Evolutionary conservation across 306 rosid species (phyloP).

Genomic region (Acacia acuminata): DNA sequence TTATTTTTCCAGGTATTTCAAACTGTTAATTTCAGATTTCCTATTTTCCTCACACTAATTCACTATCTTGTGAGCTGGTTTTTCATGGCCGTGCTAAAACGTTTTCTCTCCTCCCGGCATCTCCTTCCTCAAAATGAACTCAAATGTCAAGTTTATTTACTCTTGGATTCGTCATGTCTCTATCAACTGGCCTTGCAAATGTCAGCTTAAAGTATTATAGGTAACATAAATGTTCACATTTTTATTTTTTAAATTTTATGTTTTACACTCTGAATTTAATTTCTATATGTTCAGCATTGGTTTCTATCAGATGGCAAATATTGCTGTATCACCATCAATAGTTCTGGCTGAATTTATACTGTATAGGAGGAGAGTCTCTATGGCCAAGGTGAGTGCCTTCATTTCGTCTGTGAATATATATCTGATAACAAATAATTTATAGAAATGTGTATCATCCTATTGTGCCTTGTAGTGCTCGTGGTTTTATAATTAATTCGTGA

Average conservation of each 20-base stretch:
- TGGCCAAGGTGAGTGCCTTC: constrained; percentile 50
- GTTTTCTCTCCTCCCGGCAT: constrained; percentile 66
- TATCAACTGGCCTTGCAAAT: constrained; percentile 87
- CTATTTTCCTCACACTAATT: constrained; percentile 73
- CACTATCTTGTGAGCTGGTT: constrained; percentile 86
- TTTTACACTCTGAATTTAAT: constrained; percentile 34
- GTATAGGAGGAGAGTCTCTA: constrained; percentile 68
- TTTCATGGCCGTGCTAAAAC: constrained; percentile 73
- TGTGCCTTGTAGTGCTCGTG: neutral
- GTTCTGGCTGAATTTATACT: constrained; percentile 72
- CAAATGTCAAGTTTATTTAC: constrained; percentile 57
- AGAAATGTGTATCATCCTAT: neutral
- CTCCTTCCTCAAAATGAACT: constrained; percentile 68
- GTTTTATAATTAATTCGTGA: neutral
- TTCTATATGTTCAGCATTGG: constrained; percentile 71
- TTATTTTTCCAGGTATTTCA: constrained; percentile 67
- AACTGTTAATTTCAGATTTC: constrained; percentile 71
- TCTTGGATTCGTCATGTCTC: constrained; percentile 84
- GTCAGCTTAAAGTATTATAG: constrained; percentile 91
- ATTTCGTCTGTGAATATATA: constrained; percentile 11
- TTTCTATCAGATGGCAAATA: constrained; percentile 94
- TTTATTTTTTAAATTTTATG: neutral
- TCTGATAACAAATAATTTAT: neutral
- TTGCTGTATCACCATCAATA: constrained; percentile 82
- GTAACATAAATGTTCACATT: constrained; percentile 38